Conservation (phyloP, 768 basidiomycete genomes). For the Tricholoma saponaceum region DNA sequence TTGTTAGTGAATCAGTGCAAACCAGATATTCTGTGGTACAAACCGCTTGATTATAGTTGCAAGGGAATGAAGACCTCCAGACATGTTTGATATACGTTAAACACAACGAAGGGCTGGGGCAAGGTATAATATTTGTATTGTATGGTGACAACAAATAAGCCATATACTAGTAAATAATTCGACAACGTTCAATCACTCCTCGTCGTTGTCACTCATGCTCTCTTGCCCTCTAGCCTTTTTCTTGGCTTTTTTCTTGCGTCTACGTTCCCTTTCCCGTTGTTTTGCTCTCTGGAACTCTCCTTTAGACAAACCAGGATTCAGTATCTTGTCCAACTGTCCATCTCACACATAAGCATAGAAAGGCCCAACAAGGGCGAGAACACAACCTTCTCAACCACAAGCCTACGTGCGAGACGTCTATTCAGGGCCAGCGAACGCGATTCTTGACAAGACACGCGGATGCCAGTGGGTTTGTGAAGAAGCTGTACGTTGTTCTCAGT, state of each 20-base stretch:
- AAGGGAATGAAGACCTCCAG: constrained; percentile 64
- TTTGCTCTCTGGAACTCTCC: constrained; percentile 64
- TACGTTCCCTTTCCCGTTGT: constrained; percentile 72
- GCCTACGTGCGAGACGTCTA: constrained; percentile 68
- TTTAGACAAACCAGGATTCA: constrained; percentile 77
- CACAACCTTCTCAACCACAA: constrained; percentile 67
- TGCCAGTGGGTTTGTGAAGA: constrained; percentile 82
- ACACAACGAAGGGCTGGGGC: neutral
- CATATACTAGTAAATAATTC: too few species aligned
- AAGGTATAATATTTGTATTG: too few species aligned
- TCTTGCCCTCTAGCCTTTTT: constrained; percentile 42
- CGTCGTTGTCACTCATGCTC: neutral
- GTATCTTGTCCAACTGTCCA: constrained; percentile 60
- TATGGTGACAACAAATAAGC: too few species aligned
- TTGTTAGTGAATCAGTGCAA: constrained; percentile 5
- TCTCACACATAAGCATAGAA: constrained; percentile 17
- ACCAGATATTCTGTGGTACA: constrained; percentile 9
- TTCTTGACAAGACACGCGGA: constrained; percentile 84
- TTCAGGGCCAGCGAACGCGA: constrained; percentile 83
- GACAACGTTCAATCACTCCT: neutral
- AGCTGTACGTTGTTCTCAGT: constrained; percentile 89
- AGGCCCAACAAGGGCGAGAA: constrained; percentile 16
- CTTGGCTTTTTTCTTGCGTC: constrained; percentile 73
- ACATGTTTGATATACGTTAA: constrained; percentile 22
- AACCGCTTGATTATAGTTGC: constrained; percentile 84